Base-by-base conservation (phyloP, 805 yeast species). In the Brettanomyces naardenensis region DNA sequence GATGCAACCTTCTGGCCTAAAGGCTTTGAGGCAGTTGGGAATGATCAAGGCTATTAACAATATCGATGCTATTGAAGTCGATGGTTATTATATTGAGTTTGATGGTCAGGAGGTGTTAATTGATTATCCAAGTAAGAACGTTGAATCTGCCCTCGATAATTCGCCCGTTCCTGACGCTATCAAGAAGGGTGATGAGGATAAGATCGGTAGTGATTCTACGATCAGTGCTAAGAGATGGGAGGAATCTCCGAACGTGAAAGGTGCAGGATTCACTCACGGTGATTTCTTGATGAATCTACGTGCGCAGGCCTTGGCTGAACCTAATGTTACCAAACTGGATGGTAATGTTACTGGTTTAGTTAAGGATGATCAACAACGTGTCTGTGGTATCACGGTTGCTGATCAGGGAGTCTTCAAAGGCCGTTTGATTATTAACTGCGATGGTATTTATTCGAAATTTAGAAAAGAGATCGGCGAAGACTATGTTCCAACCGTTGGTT, bases 1-100 rank as follows among this genome's bases (percentile, higher is more conserved):
- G 52, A 71, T 92, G 72, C 99, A 92, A 61, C 99, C 99, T 3
- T 89, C 87, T 26, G 99, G 99, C n/a, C 64, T 92, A 21, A 77
- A 81, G 55, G 90, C 95, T 1, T 66, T 92, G 40, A 68, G 71
- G 47, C 80, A 86, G 47, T 64, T 92, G 23, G 97, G 96, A 4
- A 78, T 92, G 87, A 72, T 73, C 15, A 75, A 76, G 45, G 80
- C 89, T 2, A 55, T 86, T 22, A 80, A 82, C 46, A 71, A 71
- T 36, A 86, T 87, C 36, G 89, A 78, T 30, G 95, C 97, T 6
- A 72, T 75, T 6, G 77, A 75, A 19, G 85, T 79, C 22, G 61
- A 70, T 29, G 98, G 98, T 3, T 92, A 92, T 62, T 75, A 85
- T 37, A 77, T 92, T 39, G 72, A 82, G 44, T 86, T 65, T 61